Percentiles rank a stretch among this genome's conserved stretches.
phyloP scores from a whole-genome alignment of 1,284 basidiomycete species.

The Ustilago lituana region DNA sequence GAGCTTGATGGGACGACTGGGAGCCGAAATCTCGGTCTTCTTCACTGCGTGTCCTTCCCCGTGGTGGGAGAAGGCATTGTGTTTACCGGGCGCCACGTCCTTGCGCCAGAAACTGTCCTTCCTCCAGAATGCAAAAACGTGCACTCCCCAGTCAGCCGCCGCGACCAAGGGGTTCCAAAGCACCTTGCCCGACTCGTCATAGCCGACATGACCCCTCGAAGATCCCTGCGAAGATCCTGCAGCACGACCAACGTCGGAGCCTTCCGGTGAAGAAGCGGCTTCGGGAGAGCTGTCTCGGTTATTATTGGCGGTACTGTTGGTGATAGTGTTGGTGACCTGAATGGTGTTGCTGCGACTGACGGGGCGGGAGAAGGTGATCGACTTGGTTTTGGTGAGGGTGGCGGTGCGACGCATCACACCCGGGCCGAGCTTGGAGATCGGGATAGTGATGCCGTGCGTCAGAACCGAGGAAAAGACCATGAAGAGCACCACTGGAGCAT shows the following conservation, averaged over 20 bases:
- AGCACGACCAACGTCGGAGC: background rate
- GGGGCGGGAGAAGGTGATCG: conserved; percentile 39
- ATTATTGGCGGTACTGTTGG: background rate
- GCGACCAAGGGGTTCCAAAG: conserved; percentile 57
- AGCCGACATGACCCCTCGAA: conserved; percentile 30
- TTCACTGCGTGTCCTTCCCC: conserved; percentile 5
- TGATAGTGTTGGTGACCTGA: conserved; percentile 2
- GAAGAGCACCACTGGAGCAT: conserved; percentile 71
- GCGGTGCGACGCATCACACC: conserved; percentile 51
- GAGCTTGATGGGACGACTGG: conserved; percentile 19
- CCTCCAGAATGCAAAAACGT: conserved; percentile 51
- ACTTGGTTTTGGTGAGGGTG: conserved; percentile 37
- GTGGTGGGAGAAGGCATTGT: conserved; percentile 16
- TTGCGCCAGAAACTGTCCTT: conserved; percentile 58
- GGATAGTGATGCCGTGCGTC: conserved; percentile 69
- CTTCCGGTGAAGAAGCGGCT: conserved; percentile 3
- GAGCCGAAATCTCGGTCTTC: conserved; percentile 24
- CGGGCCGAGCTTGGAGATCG: conserved; percentile 61
- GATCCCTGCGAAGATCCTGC: conserved; percentile 2
- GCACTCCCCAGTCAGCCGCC: conserved; percentile 20
- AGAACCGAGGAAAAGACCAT: conserved; percentile 70
- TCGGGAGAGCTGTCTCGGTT: conserved; percentile 5
- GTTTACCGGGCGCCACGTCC: conserved; percentile 30
- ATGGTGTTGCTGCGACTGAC: conserved; percentile 37
- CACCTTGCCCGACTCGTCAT: conserved; percentile 21